Evolutionary conservation across 495 filamentous ascomycete species (phyloP), one percentile per base, ranked within the genome.

Genomic region (Lasiosphaeria hispida): DNA sequence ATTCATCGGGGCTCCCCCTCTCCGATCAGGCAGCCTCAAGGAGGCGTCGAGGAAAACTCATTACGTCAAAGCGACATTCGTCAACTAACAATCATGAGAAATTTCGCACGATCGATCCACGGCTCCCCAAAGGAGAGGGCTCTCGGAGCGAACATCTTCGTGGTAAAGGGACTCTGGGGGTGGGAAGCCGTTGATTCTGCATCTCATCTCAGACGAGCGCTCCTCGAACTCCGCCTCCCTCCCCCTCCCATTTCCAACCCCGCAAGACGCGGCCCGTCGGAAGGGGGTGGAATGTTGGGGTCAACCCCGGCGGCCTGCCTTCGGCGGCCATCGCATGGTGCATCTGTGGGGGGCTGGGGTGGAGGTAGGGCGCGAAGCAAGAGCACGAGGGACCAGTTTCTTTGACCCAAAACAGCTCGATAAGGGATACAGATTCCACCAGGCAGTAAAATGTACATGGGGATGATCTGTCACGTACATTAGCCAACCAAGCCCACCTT

Each of bases 401-500:
- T 23, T 47, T 47, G 43, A 23, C 43, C 43, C 14, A 17, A 47
- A 23, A 10, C 14, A 9, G 43, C 11, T 41, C 6, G 43, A 23
- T 18, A 13, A 47, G 17, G 17, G 43, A 47, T 6, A 47, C 18
- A 43, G 15, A 10, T 17, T 47, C 43, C 15, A 13, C 43, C 17
- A 47, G 15, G 43, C 11, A 23, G 43, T 30, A 5, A 5, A 30
- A 30, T 23, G n/a, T 11, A 13, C 34, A 38, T 23, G 34, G 18
- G 23, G 34, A 14, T 55, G 53, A 33, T 37, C 41, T 55, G 53
- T 55, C 53, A 23, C 33, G 19, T 48, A n/a, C 41, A 18, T 15
- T 30, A 48, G 15, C n/a, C 33, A 47, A 34, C 36, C 35, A 55
- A 37, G 30, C 15, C 9, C 13, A 47, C 42, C 15, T 45, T 37